Evolutionary conservation across 345 rosid species (phyloP), one percentile per base, ranked within the genome.

Genomic region (Pugionium cornutum): DNA sequence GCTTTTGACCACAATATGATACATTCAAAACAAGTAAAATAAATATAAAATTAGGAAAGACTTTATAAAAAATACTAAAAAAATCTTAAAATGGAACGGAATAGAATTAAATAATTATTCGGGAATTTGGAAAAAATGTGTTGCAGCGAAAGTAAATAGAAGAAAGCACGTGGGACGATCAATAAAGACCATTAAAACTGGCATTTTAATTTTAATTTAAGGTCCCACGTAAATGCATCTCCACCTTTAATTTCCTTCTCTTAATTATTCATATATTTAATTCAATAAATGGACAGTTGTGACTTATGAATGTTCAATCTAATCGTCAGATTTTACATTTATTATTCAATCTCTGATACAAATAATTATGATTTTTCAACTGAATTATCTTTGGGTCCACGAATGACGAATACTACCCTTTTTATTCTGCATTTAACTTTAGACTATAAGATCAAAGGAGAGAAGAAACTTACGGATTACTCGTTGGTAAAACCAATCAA

Each of bases 91-190:
- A n/a, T n/a, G n/a, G n/a, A n/a, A n/a, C n/a, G n/a, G n/a, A n/a
- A n/a, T n/a, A n/a, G n/a, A n/a, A n/a, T n/a, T n/a, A n/a, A n/a
- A n/a, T n/a, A n/a, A n/a, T n/a, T n/a, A n/a, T n/a, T n/a, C n/a
- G n/a, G n/a, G n/a, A n/a, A n/a, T n/a, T n/a, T n/a, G n/a, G n/a
- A n/a, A n/a, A n/a, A n/a, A n/a, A n/a, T n/a, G n/a, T n/a, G n/a
- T n/a, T n/a, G n/a, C n/a, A n/a, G n/a, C n/a, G n/a, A n/a, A n/a
- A n/a, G n/a, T n/a, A n/a, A n/a, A n/a, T n/a, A 59, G 45, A 52
- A 43, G 72, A 45, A 69, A 39, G 62, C 74, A 70, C 68, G 56
- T 70, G 74, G 74, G 66, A n/a, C 1, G 74, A 30, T 61, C 11
- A 72, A 41, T 56, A 60, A 72, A 64, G 31, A 9, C 59, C 70